These are phyloP conservation scores for Pisolithus marmoratus DNA, from an alignment of 768 basidiomycete species.

Conservation along the genomic window DNA sequence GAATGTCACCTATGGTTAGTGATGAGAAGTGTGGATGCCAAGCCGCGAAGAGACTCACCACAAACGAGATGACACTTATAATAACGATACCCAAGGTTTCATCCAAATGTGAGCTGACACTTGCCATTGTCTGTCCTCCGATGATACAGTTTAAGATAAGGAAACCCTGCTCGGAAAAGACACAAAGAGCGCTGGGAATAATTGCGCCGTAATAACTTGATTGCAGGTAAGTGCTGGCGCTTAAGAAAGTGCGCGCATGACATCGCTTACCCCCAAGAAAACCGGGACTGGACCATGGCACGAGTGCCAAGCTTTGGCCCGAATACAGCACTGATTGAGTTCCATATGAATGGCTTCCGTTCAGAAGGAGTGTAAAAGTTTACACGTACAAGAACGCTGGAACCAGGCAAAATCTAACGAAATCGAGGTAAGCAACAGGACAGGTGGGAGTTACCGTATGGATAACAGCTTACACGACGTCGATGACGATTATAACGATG, in stretches of 20 bases:
- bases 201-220: conserved; percentile 35
- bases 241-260: conserved; percentile 7
- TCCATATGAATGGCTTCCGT: background rate
- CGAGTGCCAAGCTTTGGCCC: conserved; percentile 52
- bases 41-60: conserved; percentile 10
- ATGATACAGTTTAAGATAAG: conserved; percentile 55
- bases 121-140: conserved; percentile 55
- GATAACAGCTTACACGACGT: conserved; percentile 34
- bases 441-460: background rate
- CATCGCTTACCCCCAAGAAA: conserved; percentile 41
- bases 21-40: background rate
- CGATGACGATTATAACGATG: conserved; percentile 36
- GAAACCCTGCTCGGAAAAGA: conserved; percentile 50
- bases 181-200: conserved; percentile 41
- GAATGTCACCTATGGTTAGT: conserved; percentile 44
- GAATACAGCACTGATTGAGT: conserved; percentile 36
- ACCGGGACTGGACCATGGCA: conserved; percentile 54
- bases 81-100: conserved; percentile 30
- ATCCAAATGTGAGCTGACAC: conserved; percentile 32
- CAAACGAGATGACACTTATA: conserved; percentile 25
- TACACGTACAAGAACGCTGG: conserved; percentile 35
- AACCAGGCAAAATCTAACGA: conserved; percentile 27
- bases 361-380: background rate
- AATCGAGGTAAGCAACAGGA: conserved; percentile 2
- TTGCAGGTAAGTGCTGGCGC: background rate